phyloP scores from a whole-genome alignment of 495 filamentous ascomycete species.

The Tetracladium setigerum region DNA sequence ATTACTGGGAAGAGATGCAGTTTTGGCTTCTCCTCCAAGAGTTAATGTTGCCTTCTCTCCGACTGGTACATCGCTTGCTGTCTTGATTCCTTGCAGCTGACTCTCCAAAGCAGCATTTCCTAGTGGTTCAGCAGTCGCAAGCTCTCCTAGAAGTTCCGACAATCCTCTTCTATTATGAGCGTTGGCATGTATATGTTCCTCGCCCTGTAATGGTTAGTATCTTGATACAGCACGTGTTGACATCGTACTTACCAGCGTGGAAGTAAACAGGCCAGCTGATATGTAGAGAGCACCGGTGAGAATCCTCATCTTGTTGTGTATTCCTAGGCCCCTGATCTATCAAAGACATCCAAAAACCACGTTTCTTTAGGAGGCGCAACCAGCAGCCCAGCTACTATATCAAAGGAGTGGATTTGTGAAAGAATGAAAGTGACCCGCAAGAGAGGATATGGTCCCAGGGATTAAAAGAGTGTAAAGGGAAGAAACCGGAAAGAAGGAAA shows the following conservation, averaged over 20 bases:
- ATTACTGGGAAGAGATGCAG: too few species aligned
- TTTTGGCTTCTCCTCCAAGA: too few species aligned
- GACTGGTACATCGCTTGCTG: too few species aligned
- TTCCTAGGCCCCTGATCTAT: too few species aligned
- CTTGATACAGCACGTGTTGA: slow-evolving; percentile 1
- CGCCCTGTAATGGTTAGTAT: slow-evolving; percentile 11
- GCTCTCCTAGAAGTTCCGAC: slow-evolving; percentile 8
- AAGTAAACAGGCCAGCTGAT: slow-evolving; percentile 11
- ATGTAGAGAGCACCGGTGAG: too few species aligned
- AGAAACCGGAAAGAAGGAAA: background rate
- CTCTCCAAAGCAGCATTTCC: background rate
- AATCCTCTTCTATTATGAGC: slow-evolving; percentile 9
- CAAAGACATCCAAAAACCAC: too few species aligned
- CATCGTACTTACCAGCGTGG: slow-evolving; percentile 7
- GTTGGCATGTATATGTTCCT: background rate
- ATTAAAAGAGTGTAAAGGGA: slow-evolving; percentile 4
- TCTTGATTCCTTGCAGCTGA: too few species aligned
- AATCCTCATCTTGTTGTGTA: too few species aligned
- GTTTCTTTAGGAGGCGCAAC: background rate
- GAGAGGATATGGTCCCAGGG: background rate
- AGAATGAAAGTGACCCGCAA: slow-evolving; percentile 20
- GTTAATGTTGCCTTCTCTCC: too few species aligned
- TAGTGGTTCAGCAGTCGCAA: slow-evolving; percentile 2
- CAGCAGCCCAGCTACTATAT: slow-evolving; percentile 21
- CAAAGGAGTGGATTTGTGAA: slow-evolving; percentile 13